Conservation (phyloP, 768 basidiomycete genomes). For the Cystobasidium tubakii region DNA sequence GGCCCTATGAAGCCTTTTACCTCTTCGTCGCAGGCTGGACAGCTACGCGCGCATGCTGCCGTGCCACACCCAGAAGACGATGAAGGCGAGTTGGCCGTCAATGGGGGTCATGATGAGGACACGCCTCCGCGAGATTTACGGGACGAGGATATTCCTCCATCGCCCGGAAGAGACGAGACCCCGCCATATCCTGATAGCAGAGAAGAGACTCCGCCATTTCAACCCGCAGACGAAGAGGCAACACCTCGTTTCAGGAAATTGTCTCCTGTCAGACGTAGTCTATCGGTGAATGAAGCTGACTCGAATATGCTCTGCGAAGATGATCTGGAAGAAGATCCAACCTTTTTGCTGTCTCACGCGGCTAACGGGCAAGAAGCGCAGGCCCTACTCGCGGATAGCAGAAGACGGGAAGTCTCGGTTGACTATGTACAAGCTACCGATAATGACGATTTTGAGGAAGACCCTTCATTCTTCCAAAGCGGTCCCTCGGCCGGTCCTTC, state of each 20-base stretch:
- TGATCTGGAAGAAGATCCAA: conserved; percentile 24
- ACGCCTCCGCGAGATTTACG: not conserved
- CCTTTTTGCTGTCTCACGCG: not conserved
- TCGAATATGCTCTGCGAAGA: conserved; percentile 9
- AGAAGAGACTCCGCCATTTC: conserved; percentile 12
- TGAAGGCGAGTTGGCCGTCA: not conserved
- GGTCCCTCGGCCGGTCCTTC: not conserved
- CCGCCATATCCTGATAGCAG: not conserved
- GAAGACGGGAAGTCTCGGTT: not conserved
- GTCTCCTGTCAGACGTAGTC: not conserved
- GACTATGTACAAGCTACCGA: not conserved
- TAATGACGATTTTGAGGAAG: not conserved
- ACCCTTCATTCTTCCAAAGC: conserved; percentile 5
- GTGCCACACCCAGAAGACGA: not conserved
- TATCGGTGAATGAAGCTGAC: not conserved
- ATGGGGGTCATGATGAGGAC: not conserved
- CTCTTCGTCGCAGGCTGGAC: not conserved
- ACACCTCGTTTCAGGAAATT: not conserved
- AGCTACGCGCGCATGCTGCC: not conserved
- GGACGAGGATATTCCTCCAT: not conserved
- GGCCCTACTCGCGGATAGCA: not conserved
- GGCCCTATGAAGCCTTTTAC: not conserved
- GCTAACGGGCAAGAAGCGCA: not conserved
- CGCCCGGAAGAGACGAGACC: not conserved
- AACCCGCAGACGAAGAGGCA: not conserved